A percentile compares a stretch with the other conserved stretches of the same genome.
These are phyloP conservation scores for Prinsepia uniflora DNA, from an alignment of 306 rosid species.

Conservation along the genomic window DNA sequence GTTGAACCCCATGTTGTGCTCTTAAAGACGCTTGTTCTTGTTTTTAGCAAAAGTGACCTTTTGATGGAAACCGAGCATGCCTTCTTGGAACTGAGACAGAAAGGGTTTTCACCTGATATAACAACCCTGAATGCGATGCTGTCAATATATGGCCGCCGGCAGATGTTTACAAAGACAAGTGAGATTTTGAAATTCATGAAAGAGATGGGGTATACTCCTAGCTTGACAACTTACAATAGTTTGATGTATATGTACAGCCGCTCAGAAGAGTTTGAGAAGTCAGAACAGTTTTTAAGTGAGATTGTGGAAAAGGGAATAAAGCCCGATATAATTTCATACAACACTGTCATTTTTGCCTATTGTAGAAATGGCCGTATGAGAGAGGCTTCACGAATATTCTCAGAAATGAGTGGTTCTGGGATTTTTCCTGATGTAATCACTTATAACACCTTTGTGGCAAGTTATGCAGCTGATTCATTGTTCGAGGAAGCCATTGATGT, in stretches of 20 bases:
- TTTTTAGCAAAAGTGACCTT: slow-evolving; percentile 77
- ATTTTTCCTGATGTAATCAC: slow-evolving; percentile 77
- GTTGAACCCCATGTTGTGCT: slow-evolving; percentile 66
- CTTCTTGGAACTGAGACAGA: slow-evolving; percentile 56
- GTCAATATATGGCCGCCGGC: slow-evolving; percentile 82
- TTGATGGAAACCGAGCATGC: slow-evolving; percentile 71
- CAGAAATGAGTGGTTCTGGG: slow-evolving; percentile 67
- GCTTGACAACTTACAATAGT: slow-evolving; percentile 85
- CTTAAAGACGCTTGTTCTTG: slow-evolving; percentile 85
- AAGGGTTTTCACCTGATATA: slow-evolving; percentile 67
- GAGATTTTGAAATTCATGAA: slow-evolving; percentile 69
- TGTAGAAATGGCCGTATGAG: slow-evolving; percentile 78
- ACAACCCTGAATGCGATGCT: slow-evolving; percentile 83
- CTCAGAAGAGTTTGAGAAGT: slow-evolving; percentile 60
- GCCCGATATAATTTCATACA: slow-evolving; percentile 74
- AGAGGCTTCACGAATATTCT: slow-evolving; percentile 74
- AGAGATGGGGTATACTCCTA: slow-evolving; percentile 74
- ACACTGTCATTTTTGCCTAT: slow-evolving; percentile 72
- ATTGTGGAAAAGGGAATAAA: slow-evolving; percentile 66
- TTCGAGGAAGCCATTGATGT: slow-evolving; percentile 74
- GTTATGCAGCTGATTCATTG: slow-evolving; percentile 74
- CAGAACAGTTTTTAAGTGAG: slow-evolving; percentile 69
- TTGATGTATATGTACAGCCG: slow-evolving; percentile 87
- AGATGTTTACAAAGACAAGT: slow-evolving; percentile 63
- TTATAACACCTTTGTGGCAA: slow-evolving; percentile 72